Conservation (phyloP, 148 eudicot species). For the Rhododendron henanense region DNA sequence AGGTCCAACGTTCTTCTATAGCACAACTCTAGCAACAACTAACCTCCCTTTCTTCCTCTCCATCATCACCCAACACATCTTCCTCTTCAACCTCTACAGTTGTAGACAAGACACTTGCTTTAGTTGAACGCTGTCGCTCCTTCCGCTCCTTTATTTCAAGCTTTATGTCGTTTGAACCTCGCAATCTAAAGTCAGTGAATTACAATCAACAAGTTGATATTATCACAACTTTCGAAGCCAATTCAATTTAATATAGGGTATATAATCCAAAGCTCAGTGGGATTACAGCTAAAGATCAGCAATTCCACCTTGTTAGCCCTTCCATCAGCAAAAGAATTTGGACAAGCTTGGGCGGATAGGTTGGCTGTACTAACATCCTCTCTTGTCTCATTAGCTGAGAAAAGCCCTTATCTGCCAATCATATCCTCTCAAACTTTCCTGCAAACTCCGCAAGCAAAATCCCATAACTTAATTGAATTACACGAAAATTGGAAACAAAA, state of each 20-base stretch:
- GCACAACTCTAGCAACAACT: constrained; percentile 17
- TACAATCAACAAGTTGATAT: constrained; percentile 3
- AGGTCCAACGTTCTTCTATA: too few species aligned
- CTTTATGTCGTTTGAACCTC: constrained; percentile 87
- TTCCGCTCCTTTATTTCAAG: constrained; percentile 80
- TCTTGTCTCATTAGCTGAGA: background rate
- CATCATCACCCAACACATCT: constrained; percentile 75
- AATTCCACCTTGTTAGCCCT: constrained; percentile 69
- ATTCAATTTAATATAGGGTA: background rate
- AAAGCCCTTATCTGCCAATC: background rate
- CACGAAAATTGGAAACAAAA: background rate
- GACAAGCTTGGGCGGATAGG: constrained; percentile 24
- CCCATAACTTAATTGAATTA: background rate
- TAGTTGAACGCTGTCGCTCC: constrained; percentile 88
- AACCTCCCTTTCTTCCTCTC: constrained; percentile 99
- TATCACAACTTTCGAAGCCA: background rate
- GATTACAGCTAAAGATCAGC: background rate
- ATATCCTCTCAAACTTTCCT: background rate
- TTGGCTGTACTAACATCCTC: background rate
- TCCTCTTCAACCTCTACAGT: constrained; percentile 83
- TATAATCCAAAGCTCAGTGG: background rate
- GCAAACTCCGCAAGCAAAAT: background rate
- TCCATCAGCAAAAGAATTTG: constrained; percentile 51
- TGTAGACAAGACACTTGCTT: constrained; percentile 77
- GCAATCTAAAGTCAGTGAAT: constrained; percentile 49